Percentiles rank a stretch among this genome's conserved stretches.
Evolutionary conservation across 176 grass and related monocot species (phyloP).

Genomic region (maize (Zea mays)): Zm-B73-REFERENCE-NAM-5.0 NC_050105.1:129048501-129049000

Average conservation of each 20-base stretch:
- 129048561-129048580: slow-evolving; percentile 94
- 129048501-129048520: background rate
- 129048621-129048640: background rate
- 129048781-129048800: background rate
- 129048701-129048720: slow-evolving; percentile 90
- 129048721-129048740: slow-evolving; percentile 79
- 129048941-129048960: slow-evolving; percentile 34
- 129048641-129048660: slow-evolving; percentile 62
- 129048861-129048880: slow-evolving; percentile 80
- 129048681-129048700: slow-evolving; percentile 90
- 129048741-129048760: slow-evolving; percentile 79
- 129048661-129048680: slow-evolving; percentile 76
- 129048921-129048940: slow-evolving; percentile 65
- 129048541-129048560: slow-evolving; percentile 54
- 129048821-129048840: background rate
- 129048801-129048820: background rate
- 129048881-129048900: slow-evolving; percentile 89
- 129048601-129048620: background rate
- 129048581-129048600: slow-evolving; percentile 33
- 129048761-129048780: slow-evolving; percentile 70
- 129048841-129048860: slow-evolving; percentile 40
- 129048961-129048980: background rate
- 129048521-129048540: slow-evolving; percentile 27
- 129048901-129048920: slow-evolving; percentile 78
- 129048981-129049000: background rate